These are phyloP conservation scores for Favolaschia claudopus DNA, from an alignment of 768 basidiomycete species.

Conservation along the genomic window DNA sequence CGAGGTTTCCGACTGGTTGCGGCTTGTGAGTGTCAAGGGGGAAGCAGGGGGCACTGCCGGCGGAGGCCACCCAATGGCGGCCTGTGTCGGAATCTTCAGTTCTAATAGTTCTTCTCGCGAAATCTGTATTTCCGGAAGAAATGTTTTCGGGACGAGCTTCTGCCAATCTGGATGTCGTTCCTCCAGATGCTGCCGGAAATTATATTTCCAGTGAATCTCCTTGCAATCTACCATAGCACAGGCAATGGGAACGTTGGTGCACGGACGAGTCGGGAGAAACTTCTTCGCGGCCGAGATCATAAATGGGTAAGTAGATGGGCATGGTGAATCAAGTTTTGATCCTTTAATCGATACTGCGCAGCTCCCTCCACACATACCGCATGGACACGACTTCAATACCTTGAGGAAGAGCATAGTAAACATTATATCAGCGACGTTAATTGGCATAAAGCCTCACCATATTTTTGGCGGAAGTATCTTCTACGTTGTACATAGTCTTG, in stretches of 20 bases:
- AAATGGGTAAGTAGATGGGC: background rate
- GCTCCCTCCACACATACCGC: background rate
- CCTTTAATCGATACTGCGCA: background rate
- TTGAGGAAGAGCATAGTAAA: no score
- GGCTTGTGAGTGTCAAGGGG: no score
- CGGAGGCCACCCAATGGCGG: background rate
- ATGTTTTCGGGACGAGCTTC: background rate
- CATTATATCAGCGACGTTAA: no score
- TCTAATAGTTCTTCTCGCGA: background rate
- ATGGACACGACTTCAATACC: background rate
- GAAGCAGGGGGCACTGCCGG: no score
- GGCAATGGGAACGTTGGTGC: background rate
- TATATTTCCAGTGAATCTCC: background rate
- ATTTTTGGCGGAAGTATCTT: background rate
- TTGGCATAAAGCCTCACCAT: background rate
- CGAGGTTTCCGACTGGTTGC: no score
- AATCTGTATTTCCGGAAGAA: background rate
- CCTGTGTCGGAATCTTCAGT: background rate
- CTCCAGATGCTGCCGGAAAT: background rate
- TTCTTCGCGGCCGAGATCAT: background rate
- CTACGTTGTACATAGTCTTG: background rate
- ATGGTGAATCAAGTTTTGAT: background rate
- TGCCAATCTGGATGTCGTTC: background rate
- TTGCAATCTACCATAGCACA: background rate
- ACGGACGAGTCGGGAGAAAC: background rate